Evolutionary conservation across 129 eudicot species (phyloP).

Genomic region (Dittrichia graveolens): DNA sequence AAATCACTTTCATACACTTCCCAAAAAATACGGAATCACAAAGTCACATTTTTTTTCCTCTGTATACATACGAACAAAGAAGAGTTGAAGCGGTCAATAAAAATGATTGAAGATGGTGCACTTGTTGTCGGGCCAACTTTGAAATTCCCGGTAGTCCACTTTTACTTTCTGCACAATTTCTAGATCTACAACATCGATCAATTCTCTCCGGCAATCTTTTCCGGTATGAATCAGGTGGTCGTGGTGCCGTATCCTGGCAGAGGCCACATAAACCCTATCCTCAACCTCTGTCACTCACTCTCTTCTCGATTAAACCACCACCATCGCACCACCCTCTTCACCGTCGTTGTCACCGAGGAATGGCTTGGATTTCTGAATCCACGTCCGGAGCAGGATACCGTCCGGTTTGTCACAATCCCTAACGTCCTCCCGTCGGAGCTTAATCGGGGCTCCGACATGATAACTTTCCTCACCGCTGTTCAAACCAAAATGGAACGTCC

Average conservation of each 20-base stretch:
- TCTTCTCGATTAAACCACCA: slow-evolving; percentile 22
- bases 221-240: slow-evolving; percentile 38
- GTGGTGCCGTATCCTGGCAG: slow-evolving; percentile 70
- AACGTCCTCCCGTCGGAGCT: slow-evolving; percentile 71
- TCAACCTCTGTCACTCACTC: slow-evolving; percentile 51
- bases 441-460: slow-evolving; percentile 41
- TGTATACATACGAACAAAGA: too few relatives aligned
- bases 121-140: too few relatives aligned
- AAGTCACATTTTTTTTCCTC: too few relatives aligned
- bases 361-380: slow-evolving; percentile 56
- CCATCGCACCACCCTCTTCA: slow-evolving; percentile 36
- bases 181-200: too few relatives aligned
- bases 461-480: slow-evolving; percentile 38
- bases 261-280: slow-evolving; percentile 71
- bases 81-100: too few relatives aligned
- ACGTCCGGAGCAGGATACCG: slow-evolving; percentile 29
- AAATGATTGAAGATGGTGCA: too few relatives aligned
- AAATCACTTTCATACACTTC: too few relatives aligned
- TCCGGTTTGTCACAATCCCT: slow-evolving; percentile 51
- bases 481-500: slow-evolving; percentile 52
- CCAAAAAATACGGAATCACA: too few relatives aligned
- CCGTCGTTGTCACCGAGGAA: slow-evolving; percentile 69
- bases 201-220: too few relatives aligned
- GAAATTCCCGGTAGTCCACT: too few relatives aligned
- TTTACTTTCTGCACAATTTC: too few relatives aligned